Evolutionary conservation across 305 asterid genomes (phyloP).

Genomic region (Caryopteris hybrid): DNA sequence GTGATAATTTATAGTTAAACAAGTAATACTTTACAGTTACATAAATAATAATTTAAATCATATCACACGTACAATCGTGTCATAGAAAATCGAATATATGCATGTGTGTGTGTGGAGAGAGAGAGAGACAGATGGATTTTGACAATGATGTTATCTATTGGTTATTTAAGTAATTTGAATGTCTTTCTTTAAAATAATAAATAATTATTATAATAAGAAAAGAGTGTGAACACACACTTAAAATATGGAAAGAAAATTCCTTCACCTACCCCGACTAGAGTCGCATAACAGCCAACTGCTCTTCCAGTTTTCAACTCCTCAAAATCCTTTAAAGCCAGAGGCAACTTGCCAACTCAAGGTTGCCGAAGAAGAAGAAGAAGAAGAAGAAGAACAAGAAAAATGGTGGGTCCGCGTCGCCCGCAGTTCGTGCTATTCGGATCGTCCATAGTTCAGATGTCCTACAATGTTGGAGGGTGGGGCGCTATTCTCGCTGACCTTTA

Average conservation of each 20-base stretch:
- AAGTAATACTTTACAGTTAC: too few relatives aligned
- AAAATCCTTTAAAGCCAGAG: background rate
- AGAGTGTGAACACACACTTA: background rate
- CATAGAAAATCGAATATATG: too few relatives aligned
- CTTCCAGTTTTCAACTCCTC: background rate
- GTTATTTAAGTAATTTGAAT: too few relatives aligned
- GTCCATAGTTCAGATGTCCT: constrained; percentile 69
- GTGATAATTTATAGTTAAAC: too few relatives aligned
- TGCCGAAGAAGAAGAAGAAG: background rate
- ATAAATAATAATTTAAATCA: too few relatives aligned
- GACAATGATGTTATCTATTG: too few relatives aligned
- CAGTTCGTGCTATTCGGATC: constrained; percentile 79
- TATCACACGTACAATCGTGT: too few relatives aligned
- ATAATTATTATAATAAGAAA: too few relatives aligned
- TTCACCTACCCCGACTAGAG: background rate
- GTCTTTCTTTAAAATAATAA: too few relatives aligned
- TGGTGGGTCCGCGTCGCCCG: constrained; percentile 69
- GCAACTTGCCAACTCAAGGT: background rate
- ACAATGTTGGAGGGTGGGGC: constrained; percentile 77
- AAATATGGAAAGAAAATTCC: background rate
- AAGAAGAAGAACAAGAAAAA: constrained; percentile 17
- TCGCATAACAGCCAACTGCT: background rate
- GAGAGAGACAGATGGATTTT: too few relatives aligned
- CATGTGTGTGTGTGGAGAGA: too few relatives aligned
- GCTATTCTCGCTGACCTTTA: constrained; percentile 70